Percentiles rank a stretch among this genome's conserved stretches.
phyloP scores from a whole-genome alignment of 2,329 filamentous ascomycete species.

The Curvularia verruculosa region DNA sequence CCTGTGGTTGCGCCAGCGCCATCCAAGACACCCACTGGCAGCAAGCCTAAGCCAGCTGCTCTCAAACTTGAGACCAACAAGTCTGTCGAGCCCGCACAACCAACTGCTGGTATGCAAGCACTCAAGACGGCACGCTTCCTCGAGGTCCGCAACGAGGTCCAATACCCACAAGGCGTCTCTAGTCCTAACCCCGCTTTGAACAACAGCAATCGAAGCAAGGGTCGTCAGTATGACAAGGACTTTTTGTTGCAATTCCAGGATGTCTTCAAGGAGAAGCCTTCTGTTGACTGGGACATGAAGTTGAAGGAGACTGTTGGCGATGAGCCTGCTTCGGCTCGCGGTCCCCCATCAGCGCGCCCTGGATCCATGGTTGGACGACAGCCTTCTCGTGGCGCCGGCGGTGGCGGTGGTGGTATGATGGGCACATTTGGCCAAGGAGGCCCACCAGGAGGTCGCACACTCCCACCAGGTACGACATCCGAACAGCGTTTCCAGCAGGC shows the following conservation, averaged over 20 bases:
- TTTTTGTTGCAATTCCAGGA: constrained; percentile 96
- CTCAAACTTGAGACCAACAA: constrained; percentile 90
- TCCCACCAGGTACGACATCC: constrained; percentile 79
- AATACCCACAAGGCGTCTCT: constrained; percentile 79
- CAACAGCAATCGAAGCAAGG: constrained; percentile 77
- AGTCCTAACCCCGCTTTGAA: constrained; percentile 91
- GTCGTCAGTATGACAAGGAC: constrained; percentile 92
- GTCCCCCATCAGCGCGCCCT: constrained; percentile 64
- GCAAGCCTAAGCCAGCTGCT: constrained; percentile 82
- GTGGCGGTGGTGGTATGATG: constrained; percentile 59
- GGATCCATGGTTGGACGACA: constrained; percentile 58
- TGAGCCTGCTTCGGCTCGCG: constrained; percentile 68
- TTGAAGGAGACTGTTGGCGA: constrained; percentile 87
- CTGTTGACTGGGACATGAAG: constrained; percentile 88
- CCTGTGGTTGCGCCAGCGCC: constrained; percentile 27
- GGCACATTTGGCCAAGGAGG: constrained; percentile 67
- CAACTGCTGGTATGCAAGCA: constrained; percentile 90
- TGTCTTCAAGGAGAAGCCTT: constrained; percentile 96
- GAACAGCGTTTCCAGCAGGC: constrained; percentile 68
- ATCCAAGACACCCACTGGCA: constrained; percentile 54
- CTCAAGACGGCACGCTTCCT: constrained; percentile 91
- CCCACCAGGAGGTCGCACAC: constrained; percentile 55
- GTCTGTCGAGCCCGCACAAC: constrained; percentile 86
- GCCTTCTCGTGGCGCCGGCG: constrained; percentile 51
- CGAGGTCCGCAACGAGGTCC: constrained; percentile 73